These are phyloP conservation scores for Juncus inflexus DNA, from an alignment of 176 grass and related monocot species.

Conservation along the genomic window DNA sequence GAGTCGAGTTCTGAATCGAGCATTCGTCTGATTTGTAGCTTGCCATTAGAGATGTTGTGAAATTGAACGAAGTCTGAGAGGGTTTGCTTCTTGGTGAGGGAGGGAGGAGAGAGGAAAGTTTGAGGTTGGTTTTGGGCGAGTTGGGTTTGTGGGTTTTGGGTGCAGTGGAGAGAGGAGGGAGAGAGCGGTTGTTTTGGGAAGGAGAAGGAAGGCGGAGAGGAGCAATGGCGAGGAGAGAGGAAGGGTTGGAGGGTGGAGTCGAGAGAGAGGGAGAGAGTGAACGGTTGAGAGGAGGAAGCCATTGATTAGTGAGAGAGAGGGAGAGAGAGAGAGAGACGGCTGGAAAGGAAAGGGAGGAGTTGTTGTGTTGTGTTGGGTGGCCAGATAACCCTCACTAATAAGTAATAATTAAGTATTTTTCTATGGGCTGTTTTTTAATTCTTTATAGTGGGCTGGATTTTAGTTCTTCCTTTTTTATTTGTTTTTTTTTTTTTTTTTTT, in stretches of 20 bases:
- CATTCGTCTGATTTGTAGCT: slow-evolving; percentile 57
- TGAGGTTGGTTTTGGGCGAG: neutral
- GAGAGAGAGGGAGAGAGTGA: slow-evolving; percentile 29
- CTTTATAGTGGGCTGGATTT: too few relatives aligned
- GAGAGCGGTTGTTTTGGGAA: neutral
- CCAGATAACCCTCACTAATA: too few relatives aligned
- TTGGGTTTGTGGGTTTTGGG: slow-evolving; percentile 10
- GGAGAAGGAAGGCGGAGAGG: neutral
- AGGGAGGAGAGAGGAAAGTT: slow-evolving; percentile 49
- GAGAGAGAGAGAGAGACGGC: neutral
- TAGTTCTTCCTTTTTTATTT: too few relatives aligned
- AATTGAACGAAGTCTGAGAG: slow-evolving; percentile 44
- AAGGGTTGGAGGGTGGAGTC: slow-evolving; percentile 26
- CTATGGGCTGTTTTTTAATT: too few relatives aligned
- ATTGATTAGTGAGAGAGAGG: neutral
- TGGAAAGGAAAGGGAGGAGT: too few relatives aligned
- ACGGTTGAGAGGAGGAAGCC: neutral
- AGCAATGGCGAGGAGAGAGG: neutral
- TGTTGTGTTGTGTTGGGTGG: too few relatives aligned
- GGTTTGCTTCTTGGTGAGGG: slow-evolving; percentile 34
- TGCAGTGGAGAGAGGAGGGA: neutral
- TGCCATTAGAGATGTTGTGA: slow-evolving; percentile 46
- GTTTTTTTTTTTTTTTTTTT: too few relatives aligned
- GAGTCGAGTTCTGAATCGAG: slow-evolving; percentile 38
- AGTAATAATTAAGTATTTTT: too few relatives aligned